These are phyloP conservation scores for Trematosphaeria pertusa DNA, from an alignment of 2,329 filamentous ascomycete genomes.

Conservation along the genomic window DNA sequence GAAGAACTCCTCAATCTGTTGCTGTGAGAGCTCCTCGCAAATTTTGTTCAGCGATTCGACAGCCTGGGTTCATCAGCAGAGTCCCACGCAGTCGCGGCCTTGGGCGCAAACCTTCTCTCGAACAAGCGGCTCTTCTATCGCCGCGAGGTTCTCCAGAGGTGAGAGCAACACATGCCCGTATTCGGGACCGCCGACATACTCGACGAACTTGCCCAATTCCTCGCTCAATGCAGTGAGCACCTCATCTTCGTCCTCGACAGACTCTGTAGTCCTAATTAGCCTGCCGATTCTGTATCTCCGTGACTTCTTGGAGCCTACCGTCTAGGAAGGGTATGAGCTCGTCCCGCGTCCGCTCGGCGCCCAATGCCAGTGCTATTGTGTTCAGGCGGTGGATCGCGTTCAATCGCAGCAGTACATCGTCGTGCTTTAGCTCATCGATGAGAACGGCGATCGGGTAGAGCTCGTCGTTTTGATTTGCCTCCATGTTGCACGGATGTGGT, in stretches of 20 bases:
- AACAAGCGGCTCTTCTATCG: constrained; percentile 97
- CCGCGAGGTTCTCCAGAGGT: constrained; percentile 95
- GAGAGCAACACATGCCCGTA: constrained; percentile 96
- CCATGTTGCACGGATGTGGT: constrained; percentile 65
- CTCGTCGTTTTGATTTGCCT: constrained; percentile 94
- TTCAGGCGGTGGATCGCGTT: constrained; percentile 98
- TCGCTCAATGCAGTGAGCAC: constrained; percentile 96
- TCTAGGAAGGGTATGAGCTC: constrained; percentile 99
- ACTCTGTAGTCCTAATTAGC: constrained; percentile 69
- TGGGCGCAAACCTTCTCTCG: constrained; percentile 80
- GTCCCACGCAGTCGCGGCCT: background rate
- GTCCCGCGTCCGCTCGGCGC: constrained; percentile 94
- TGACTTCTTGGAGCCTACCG: constrained; percentile 63
- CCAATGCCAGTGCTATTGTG: constrained; percentile 95
- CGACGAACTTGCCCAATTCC: constrained; percentile 94
- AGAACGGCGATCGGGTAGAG: constrained; percentile 99
- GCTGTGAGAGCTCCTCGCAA: constrained; percentile 85
- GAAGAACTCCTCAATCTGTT: constrained; percentile 97
- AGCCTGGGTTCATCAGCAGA: constrained; percentile 66
- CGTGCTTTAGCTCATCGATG: constrained; percentile 99
- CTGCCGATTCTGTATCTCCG: constrained; percentile 18
- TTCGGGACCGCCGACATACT: constrained; percentile 94
- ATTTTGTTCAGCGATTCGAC: constrained; percentile 99
- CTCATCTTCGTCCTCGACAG: constrained; percentile 98
- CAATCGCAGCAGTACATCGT: constrained; percentile 95